Evolutionary conservation across 495 filamentous ascomycete species (phyloP).

Genomic region (Xylaria cubensis): DNA sequence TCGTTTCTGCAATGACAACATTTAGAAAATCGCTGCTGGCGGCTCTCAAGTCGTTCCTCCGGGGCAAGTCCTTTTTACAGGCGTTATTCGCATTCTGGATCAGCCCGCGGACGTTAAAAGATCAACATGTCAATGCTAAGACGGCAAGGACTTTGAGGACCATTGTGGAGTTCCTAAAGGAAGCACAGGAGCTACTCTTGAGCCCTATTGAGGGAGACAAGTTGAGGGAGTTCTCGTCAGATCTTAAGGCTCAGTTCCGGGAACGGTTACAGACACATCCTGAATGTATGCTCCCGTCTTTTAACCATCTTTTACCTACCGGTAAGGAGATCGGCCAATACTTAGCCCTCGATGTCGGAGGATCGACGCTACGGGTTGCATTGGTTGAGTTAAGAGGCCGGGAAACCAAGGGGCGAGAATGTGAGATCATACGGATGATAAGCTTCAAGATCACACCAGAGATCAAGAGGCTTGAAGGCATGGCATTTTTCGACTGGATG

Average conservation of each 20-base stretch:
- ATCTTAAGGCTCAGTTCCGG: constrained; percentile 55
- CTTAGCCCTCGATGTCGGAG: constrained; percentile 69
- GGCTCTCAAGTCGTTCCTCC: constrained; percentile 56
- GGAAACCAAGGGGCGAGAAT: constrained; percentile 44
- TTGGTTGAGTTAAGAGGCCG: constrained; percentile 73
- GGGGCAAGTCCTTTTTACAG: constrained; percentile 59
- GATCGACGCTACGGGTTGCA: constrained; percentile 80
- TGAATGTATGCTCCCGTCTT: constrained; percentile 64
- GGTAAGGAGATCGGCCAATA: constrained; percentile 72
- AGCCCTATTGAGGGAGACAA: constrained; percentile 45
- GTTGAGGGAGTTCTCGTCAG: constrained; percentile 47
- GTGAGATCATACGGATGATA: constrained; percentile 52
- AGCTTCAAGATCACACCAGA: constrained; percentile 58
- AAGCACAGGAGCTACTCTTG: constrained; percentile 48
- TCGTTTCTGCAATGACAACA: constrained; percentile 55
- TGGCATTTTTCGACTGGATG: constrained; percentile 80
- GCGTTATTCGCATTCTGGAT: constrained; percentile 59
- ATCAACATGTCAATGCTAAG: constrained; percentile 42
- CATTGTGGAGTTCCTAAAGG: constrained; percentile 40
- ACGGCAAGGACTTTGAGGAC: constrained; percentile 33
- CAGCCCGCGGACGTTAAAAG: constrained; percentile 45
- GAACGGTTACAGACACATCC: constrained; percentile 53
- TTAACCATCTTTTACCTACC: constrained; percentile 74
- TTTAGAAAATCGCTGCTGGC: constrained; percentile 51
- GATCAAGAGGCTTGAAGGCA: constrained; percentile 53